Evolutionary conservation across 2,329 filamentous ascomycete genomes (phyloP), one percentile per base, ranked within the genome.

Genomic region (Curvularia verruculosa): DNA sequence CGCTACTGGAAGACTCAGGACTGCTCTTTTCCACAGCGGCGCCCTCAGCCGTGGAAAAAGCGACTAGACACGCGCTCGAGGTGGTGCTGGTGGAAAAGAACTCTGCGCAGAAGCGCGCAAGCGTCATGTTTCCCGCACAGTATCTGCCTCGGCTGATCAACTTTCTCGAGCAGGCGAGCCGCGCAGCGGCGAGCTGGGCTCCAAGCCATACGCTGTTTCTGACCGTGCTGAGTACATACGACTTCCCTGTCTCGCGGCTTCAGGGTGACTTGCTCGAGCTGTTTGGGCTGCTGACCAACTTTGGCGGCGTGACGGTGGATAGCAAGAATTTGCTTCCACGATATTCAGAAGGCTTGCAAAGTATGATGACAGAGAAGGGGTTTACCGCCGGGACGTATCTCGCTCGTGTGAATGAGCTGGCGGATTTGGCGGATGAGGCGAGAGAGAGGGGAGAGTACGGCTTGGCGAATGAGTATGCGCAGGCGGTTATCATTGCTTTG

Each of bases 91-190:
- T 70, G 1, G 71, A 75, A 39, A 70, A 73, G 53, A 61, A 64
- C 28, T 72, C 67, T 41, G 58, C 48, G 5, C 61, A 68, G 54
- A 73, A 66, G 39, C 59, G 71, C 21, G 68, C 70, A 1, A 47
- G 26, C 0, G 67, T 74, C 10, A 64, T 75, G 53, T 75, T 75
- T 26, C 73, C 73, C 0, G 72, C 72, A 1, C 72, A 75, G 26
- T 75, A 75, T 34, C 59, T 75, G 0, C 73, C 73, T 0, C 66
- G 73, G 0, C 52, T 75, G n/a, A 67, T 75, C 43, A 71, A 73
- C 54, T 75, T 75, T 60, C 54, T 74, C 21, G 61, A 68, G n/a
- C 63, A 70, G 41, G 70, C 69, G 5, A 64, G 60, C 34, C 26
- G 54, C 3, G 58, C 69, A 2, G 64, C 64, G 0, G 52, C 47